Percentiles rank a stretch among this genome's conserved stretches.
phyloP scores from a whole-genome alignment of 371 early-diverging fungal species.

The Mucor saturninus region DNA sequence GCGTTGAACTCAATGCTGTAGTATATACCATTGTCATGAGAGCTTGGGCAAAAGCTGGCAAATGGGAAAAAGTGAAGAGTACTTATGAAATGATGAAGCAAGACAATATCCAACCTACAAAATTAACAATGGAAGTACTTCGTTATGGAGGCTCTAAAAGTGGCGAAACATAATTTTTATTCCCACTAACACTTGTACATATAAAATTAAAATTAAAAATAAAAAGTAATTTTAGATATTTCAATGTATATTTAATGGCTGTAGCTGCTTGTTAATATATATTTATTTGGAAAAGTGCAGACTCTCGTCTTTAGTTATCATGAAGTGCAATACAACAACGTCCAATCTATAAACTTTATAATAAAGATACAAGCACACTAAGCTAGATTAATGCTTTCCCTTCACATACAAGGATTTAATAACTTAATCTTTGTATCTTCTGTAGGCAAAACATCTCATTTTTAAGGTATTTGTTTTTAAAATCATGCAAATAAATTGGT shows the following conservation, averaged over 20 bases:
- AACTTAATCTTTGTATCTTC: too few species aligned
- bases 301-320: too few species aligned
- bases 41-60: conserved; percentile 50
- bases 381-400: too few species aligned
- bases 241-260: background rate
- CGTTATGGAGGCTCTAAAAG: conserved; percentile 36
- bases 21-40: conserved; percentile 53
- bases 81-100: conserved; percentile 48
- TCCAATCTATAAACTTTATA: too few species aligned
- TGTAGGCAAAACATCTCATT: too few species aligned
- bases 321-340: too few species aligned
- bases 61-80: conserved; percentile 40
- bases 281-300: too few species aligned
- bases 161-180: background rate
- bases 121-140: conserved; percentile 45
- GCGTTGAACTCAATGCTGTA: conserved; percentile 38
- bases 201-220: conserved; percentile 3
- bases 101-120: conserved; percentile 40
- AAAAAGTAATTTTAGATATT: conserved; percentile 1
- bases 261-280: too few species aligned
- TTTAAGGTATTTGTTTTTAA: too few species aligned
- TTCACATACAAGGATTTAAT: too few species aligned
- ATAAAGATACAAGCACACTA: too few species aligned
- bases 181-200: background rate
- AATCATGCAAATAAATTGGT: too few species aligned